Evolutionary conservation across 176 grass and related monocot species (phyloP).

Genomic region (Dendrocalamus sinicus): DNA sequence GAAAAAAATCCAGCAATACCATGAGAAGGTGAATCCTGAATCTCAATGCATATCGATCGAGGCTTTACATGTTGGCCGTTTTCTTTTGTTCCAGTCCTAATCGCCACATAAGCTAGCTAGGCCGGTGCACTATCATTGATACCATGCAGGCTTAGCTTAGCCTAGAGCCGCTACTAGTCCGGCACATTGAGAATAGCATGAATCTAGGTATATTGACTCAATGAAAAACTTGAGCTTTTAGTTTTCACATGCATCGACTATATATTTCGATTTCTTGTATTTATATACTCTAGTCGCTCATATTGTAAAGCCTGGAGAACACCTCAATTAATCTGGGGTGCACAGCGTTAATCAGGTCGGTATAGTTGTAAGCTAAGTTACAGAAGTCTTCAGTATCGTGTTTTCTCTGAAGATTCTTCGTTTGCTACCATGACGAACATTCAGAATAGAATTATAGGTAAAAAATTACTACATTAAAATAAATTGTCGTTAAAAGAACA

Average conservation of each 20-base stretch:
- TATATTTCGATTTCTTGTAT: background rate
- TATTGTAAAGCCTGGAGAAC: background rate
- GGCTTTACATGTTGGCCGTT: background rate
- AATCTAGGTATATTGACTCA: background rate
- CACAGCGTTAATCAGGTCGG: background rate
- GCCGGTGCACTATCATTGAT: background rate
- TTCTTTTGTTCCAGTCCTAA: slow-evolving; percentile 8
- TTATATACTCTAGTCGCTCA: background rate
- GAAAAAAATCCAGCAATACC: background rate
- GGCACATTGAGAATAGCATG: background rate
- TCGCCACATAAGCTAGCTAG: slow-evolving; percentile 17
- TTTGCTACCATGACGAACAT: background rate
- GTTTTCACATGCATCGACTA: background rate
- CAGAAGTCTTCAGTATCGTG: background rate
- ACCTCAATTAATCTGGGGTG: background rate
- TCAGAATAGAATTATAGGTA: background rate
- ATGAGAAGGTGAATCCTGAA: background rate
- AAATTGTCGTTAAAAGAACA: background rate
- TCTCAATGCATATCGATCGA: background rate
- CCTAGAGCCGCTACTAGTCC: slow-evolving; percentile 3
- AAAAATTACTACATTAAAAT: background rate
- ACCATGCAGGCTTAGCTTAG: background rate
- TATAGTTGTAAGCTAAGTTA: background rate
- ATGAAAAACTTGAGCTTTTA: background rate
- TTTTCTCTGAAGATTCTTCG: background rate